phyloP scores from a whole-genome alignment of 129 eudicot genomes.

The Flaveria linearis region DNA sequence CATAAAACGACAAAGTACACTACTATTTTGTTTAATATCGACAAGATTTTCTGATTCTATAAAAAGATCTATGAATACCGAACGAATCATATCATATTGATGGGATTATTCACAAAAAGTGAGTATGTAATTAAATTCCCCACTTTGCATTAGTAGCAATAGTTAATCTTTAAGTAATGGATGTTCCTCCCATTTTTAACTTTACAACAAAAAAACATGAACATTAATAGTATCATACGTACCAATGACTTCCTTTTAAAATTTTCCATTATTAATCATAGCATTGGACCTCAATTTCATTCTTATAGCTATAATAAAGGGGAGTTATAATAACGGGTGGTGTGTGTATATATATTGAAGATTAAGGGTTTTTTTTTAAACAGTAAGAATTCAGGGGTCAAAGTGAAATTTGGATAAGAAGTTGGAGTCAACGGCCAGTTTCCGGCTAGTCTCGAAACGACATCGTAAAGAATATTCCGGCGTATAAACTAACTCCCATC shows the following conservation, averaged over 20 bases:
- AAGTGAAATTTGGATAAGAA: not conserved
- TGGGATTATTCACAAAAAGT: not conserved
- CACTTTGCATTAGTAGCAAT: not conserved
- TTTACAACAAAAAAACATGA: constrained; percentile 1
- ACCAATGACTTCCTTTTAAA: not conserved
- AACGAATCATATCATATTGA: not conserved
- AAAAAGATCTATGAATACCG: not conserved
- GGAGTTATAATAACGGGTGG: too few species aligned
- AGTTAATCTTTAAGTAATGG: not conserved
- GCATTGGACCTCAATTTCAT: constrained; percentile 2
- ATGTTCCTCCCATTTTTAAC: not conserved
- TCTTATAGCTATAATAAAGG: not conserved
- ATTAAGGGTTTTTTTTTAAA: not conserved
- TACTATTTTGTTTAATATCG: not conserved
- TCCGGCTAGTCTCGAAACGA: not conserved
- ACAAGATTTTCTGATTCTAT: not conserved
- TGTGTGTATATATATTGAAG: not conserved
- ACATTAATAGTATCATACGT: constrained; percentile 2
- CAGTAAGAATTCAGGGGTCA: not conserved
- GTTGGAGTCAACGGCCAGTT: constrained; percentile 29
- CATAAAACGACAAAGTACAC: not conserved
- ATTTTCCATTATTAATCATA: not conserved
- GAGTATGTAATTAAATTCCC: not conserved
- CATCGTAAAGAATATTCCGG: constrained; percentile 32
- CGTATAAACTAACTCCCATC: constrained; percentile 10